Base-by-base conservation (phyloP, 208 protist genomes). In the Acanthamoeba rhysodes region DNA sequence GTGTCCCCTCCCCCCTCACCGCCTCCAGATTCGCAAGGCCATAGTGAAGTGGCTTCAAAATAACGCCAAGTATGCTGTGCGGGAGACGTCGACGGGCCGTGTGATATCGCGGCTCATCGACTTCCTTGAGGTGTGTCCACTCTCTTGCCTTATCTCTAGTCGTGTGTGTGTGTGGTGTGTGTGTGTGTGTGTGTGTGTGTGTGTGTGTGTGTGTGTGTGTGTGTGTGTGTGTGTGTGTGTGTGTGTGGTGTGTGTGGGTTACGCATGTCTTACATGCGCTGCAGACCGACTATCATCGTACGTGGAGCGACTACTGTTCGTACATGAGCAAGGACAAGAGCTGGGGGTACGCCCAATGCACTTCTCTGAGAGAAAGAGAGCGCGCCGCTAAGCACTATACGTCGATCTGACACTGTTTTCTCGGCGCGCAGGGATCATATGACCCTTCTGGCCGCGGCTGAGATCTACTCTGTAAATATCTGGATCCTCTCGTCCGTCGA, bases 381-480 rank as follows among this genome's bases (percentile, higher is more conserved):
- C n/a, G n/a, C n/a, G n/a, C n/a, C n/a, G n/a, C n/a, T n/a, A n/a
- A n/a, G n/a, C n/a, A n/a, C n/a, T n/a, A n/a, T n/a, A n/a, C n/a
- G 16, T 66, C 16, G 59, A 66, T n/a, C 16, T 66, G 59, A 66
- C 59, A 2, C 59, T 18, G 2, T n/a, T 66, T 66, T 3, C 3
- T 7, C 24, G 24, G 59, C 16, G 24, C 24, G 2, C 32, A 84
- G 74, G 32, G 88, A 94, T 24, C 88, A 94, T 22, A 72, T 94
- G 29, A 94, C 88, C 27, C 50, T 94, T 20, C 41, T 94, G n/a
- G 88, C 88, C 37, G 88, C 88, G 29, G 88, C 88, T 1, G 88
- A 94, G 45, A 32, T 78, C 45, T 94, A 80, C 45, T 94, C 88
- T 62, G 62, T 94, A 50, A 94, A 72, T n/a, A 80, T 94, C 24